phyloP scores from a whole-genome alignment of 352 stramenopile genomes.

The Globisporangium nodosum region DNA sequence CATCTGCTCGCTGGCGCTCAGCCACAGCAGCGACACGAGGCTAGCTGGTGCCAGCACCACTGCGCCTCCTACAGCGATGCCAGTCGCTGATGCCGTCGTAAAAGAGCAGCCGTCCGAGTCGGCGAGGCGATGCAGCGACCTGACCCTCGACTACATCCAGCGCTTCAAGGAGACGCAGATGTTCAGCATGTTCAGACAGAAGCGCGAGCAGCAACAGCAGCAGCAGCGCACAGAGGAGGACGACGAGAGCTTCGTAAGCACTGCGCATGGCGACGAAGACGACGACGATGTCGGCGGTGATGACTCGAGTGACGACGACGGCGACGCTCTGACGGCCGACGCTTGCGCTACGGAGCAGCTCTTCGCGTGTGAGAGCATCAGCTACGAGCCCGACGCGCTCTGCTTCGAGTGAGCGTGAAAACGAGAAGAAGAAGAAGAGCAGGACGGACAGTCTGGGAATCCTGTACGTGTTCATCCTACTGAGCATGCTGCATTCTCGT shows the following conservation, averaged over 20 bases:
- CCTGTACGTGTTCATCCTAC: not conserved
- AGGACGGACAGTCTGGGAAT: not conserved
- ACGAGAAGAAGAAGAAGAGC: not conserved
- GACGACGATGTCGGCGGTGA: slow-evolving; percentile 18
- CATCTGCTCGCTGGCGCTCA: slow-evolving; percentile 47
- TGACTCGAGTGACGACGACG: slow-evolving; percentile 20
- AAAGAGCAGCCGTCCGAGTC: not conserved
- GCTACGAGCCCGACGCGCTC: slow-evolving; percentile 4
- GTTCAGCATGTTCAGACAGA: slow-evolving; percentile 67
- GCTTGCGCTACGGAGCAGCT: slow-evolving; percentile 4
- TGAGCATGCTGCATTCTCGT: too few relatives aligned
- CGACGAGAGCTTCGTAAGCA: slow-evolving; percentile 2
- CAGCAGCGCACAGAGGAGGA: slow-evolving; percentile 26
- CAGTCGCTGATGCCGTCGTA: too few relatives aligned
- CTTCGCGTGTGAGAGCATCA: slow-evolving; percentile 4
- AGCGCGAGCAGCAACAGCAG: slow-evolving; percentile 24
- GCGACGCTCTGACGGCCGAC: slow-evolving; percentile 20
- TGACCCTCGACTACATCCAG: slow-evolving; percentile 51
- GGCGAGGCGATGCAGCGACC: slow-evolving; percentile 34
- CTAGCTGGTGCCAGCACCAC: too few relatives aligned
- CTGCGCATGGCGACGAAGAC: slow-evolving; percentile 9
- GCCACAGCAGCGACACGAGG: slow-evolving; percentile 13
- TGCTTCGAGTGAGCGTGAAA: not conserved
- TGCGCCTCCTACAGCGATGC: too few relatives aligned
- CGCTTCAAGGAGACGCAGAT: slow-evolving; percentile 79